A percentile compares a stretch with the other conserved stretches of the same genome.
phyloP scores from a whole-genome alignment of 768 basidiomycete species.

The Hericium rajendrae region DNA sequence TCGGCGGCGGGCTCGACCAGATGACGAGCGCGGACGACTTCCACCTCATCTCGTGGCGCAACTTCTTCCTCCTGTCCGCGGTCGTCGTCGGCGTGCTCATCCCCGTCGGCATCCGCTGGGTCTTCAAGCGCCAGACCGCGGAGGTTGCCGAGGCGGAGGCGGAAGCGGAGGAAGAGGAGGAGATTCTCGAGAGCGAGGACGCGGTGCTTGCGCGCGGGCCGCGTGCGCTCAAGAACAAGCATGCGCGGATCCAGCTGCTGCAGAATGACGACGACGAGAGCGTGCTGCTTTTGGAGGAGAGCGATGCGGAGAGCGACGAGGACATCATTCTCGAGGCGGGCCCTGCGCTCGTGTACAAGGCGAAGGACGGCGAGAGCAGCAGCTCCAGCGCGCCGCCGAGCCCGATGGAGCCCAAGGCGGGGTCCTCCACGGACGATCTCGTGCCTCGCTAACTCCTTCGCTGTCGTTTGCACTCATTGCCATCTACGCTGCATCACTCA shows the following conservation, averaged over 20 bases:
- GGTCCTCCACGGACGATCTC: background rate
- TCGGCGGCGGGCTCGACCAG: conserved; percentile 85
- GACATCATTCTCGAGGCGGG: conserved; percentile 73
- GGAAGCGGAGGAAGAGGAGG: conserved; percentile 27
- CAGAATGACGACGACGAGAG: conserved; percentile 20
- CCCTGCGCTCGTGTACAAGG: conserved; percentile 44
- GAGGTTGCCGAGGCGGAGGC: conserved; percentile 27
- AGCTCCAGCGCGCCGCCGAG: background rate
- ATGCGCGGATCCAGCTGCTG: conserved; percentile 21
- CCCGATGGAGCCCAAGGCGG: background rate
- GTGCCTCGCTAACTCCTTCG: background rate
- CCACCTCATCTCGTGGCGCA: conserved; percentile 85
- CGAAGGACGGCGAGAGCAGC: conserved; percentile 6
- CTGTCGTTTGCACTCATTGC: background rate
- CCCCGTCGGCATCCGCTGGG: conserved; percentile 81
- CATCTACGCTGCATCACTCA: background rate
- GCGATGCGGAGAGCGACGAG: conserved; percentile 44
- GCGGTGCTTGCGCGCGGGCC: conserved; percentile 50
- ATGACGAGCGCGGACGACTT: conserved; percentile 95
- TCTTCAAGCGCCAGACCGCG: conserved; percentile 50
- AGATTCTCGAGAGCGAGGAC: conserved; percentile 26
- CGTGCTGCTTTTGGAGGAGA: conserved; percentile 18
- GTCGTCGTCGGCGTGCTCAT: conserved; percentile 90
- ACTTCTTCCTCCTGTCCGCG: conserved; percentile 77
- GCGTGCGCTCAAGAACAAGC: conserved; percentile 24